A percentile compares a stretch with the other conserved stretches of the same genome.
Conservation (phyloP, 83 land plant genomes). For the Diphasiastrum complanatum region DNA sequence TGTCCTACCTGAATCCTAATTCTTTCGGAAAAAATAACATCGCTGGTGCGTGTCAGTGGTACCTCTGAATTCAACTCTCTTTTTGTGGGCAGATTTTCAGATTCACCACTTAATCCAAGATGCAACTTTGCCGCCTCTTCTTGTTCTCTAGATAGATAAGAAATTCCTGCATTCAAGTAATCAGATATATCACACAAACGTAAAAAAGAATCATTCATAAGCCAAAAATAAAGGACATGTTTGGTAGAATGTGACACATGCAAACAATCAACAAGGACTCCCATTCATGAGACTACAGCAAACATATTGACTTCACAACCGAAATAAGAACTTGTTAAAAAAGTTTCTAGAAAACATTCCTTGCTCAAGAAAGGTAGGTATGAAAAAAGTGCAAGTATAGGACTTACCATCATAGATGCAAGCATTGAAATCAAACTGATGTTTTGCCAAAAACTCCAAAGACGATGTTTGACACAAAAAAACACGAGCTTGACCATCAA, state of each 20-base stretch:
- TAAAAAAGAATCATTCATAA: not conserved
- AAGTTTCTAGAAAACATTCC: not conserved
- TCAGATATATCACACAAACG: not conserved
- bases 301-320: no score
- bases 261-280: no score
- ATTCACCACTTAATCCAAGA: not conserved
- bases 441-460: constrained; percentile 59
- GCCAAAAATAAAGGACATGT: not conserved
- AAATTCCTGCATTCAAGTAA: constrained; percentile 51
- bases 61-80: not conserved
- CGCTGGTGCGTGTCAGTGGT: not conserved
- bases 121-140: constrained; percentile 48
- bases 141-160: constrained; percentile 82
- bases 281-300: no score
- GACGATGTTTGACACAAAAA: constrained; percentile 73
- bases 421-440: constrained; percentile 75
- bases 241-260: no score
- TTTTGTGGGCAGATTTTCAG: not conserved
- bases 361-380: not conserved
- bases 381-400: not conserved
- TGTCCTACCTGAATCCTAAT: not conserved
- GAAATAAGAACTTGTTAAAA: no score
- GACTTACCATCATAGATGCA: constrained; percentile 58
- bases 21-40: not conserved
- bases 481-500: constrained; percentile 39